Evolutionary conservation across 495 filamentous ascomycete genomes (phyloP).

Genomic region (Filosporella fistucella): DNA sequence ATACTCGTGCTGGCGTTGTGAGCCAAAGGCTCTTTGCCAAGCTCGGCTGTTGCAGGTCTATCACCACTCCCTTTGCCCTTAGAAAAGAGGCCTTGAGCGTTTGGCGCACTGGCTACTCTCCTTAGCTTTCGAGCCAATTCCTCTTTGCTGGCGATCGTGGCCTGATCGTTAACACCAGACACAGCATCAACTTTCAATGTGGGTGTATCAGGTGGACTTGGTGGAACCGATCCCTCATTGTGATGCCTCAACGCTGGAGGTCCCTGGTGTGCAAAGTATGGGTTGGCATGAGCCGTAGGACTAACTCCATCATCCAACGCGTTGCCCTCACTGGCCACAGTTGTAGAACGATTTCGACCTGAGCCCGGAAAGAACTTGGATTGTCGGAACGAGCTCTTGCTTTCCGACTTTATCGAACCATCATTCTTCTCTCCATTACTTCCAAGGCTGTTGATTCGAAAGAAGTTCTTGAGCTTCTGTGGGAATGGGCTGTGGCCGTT

Average conservation of each 20-base stretch:
- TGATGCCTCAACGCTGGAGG: slow-evolving; percentile 89
- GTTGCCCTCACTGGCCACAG: slow-evolving; percentile 91
- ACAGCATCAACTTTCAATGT: slow-evolving; percentile 66
- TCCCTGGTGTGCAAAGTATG: slow-evolving; percentile 96
- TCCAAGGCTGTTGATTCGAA: slow-evolving; percentile 79
- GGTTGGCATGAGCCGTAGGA: slow-evolving; percentile 92
- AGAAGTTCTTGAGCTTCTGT: slow-evolving; percentile 93
- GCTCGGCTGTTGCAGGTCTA: slow-evolving; percentile 73
- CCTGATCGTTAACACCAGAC: slow-evolving; percentile 67
- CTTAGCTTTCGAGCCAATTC: slow-evolving; percentile 89
- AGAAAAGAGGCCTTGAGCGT: slow-evolving; percentile 89
- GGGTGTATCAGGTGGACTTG: slow-evolving; percentile 93
- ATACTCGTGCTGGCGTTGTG: slow-evolving; percentile 49
- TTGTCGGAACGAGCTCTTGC: slow-evolving; percentile 71
- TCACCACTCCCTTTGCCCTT: slow-evolving; percentile 56
- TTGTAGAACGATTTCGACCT: slow-evolving; percentile 73
- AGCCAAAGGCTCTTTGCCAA: slow-evolving; percentile 71
- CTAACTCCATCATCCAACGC: slow-evolving; percentile 82
- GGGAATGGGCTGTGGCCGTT: slow-evolving; percentile 52
- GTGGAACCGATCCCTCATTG: slow-evolving; percentile 91
- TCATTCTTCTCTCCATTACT: slow-evolving; percentile 40
- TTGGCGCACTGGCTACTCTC: slow-evolving; percentile 92
- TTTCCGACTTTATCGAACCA: slow-evolving; percentile 32
- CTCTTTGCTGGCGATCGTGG: slow-evolving; percentile 78
- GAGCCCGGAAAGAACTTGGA: slow-evolving; percentile 78